These are phyloP conservation scores for Echinosophora koreensis DNA, from an alignment of 306 rosid genomes.

Conservation along the genomic window DNA sequence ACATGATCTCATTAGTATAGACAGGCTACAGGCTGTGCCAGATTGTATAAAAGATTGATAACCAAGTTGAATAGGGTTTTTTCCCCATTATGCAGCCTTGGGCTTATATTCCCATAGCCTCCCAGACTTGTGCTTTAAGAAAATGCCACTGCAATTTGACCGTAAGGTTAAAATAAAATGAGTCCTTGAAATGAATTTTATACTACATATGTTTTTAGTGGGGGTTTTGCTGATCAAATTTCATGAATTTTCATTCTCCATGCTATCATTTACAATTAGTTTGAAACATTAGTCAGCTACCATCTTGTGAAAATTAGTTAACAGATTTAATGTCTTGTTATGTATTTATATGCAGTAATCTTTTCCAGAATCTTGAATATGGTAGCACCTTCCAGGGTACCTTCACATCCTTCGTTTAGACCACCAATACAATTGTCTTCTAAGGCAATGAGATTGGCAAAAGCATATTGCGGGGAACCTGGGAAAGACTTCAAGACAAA, in stretches of 20 bases:
- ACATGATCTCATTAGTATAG: not conserved
- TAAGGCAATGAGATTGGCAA: conserved; percentile 75
- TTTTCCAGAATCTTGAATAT: conserved; percentile 68
- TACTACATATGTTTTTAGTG: not conserved
- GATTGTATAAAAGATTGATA: conserved; percentile 17
- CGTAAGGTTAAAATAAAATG: not conserved
- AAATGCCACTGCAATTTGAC: conserved; percentile 29
- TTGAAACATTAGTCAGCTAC: conserved; percentile 24
- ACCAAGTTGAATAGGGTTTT: not conserved
- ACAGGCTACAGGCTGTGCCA: conserved; percentile 16
- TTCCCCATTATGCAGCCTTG: not conserved
- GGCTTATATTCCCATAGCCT: conserved; percentile 23
- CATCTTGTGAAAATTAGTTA: conserved; percentile 33
- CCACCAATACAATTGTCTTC: conserved; percentile 57
- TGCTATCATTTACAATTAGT: not conserved
- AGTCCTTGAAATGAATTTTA: conserved; percentile 24
- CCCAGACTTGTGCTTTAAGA: conserved; percentile 10
- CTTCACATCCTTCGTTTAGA: conserved; percentile 57
- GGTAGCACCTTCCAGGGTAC: conserved; percentile 67
- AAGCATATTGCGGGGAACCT: conserved; percentile 64
- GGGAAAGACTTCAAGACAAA: conserved; percentile 61
- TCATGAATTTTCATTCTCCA: conserved; percentile 22
- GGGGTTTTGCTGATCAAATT: not conserved
- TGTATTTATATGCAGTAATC: conserved; percentile 68
- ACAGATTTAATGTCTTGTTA: conserved; percentile 31